Evolutionary conservation across 306 rosid species (phyloP).

Genomic region (Citrullus amarus): DNA sequence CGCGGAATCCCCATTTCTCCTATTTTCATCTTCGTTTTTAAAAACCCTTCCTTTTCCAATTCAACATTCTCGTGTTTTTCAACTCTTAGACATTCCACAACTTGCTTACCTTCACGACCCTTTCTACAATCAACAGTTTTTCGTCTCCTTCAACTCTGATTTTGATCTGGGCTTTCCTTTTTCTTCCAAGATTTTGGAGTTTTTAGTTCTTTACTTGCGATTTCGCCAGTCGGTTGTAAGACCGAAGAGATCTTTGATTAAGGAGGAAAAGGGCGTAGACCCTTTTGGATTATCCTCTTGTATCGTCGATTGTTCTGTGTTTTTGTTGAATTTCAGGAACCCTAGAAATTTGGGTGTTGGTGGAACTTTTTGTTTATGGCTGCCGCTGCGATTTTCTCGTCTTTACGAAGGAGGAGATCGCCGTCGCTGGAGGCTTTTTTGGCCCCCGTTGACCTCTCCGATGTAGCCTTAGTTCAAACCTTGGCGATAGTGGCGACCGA

Average conservation of each 20-base stretch:
- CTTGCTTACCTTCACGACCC: not conserved
- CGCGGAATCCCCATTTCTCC: not conserved
- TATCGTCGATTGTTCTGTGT: not conserved
- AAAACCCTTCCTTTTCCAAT: not conserved
- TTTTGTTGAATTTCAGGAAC: not conserved
- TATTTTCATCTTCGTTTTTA: not conserved
- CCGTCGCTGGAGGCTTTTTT: slow-evolving; percentile 75
- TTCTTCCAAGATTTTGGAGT: not conserved
- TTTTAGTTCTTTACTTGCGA: not conserved
- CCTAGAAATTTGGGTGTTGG: not conserved
- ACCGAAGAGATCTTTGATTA: not conserved
- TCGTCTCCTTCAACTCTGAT: not conserved
- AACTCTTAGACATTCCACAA: not conserved
- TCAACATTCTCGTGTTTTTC: not conserved
- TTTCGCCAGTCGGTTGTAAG: not conserved
- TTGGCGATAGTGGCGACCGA: slow-evolving; percentile 43
- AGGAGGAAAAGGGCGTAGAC: not conserved
- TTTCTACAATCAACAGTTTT: not conserved
- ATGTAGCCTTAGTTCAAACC: slow-evolving; percentile 57
- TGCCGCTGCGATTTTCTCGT: slow-evolving; percentile 74
- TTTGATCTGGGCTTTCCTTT: not conserved
- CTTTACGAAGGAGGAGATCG: slow-evolving; percentile 80
- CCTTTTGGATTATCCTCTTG: not conserved
- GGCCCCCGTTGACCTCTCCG: slow-evolving; percentile 79
- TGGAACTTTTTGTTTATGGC: slow-evolving; percentile 33